Base-by-base conservation (phyloP, 108 stramenopile species). In the Seminavis robusta region DNA sequence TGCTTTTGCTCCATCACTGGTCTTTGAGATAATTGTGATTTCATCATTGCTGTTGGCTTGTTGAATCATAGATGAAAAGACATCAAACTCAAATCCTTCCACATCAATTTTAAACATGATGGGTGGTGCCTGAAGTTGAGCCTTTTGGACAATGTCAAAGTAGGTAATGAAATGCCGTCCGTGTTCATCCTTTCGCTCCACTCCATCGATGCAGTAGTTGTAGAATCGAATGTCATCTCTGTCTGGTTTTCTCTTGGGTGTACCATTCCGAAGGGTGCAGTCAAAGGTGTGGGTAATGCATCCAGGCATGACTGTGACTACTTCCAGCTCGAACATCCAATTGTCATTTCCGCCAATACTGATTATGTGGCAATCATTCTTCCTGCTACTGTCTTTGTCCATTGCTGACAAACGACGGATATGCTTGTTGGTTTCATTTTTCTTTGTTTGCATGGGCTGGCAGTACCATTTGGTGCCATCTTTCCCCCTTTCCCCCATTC, bases 1-100 rank as follows among this genome's bases (percentile, higher is more conserved):
- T n/a, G n/a, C n/a, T n/a, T n/a, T n/a, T n/a, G n/a, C n/a, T n/a
- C n/a, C n/a, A n/a, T n/a, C n/a, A n/a, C n/a, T n/a, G n/a, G n/a
- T n/a, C n/a, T n/a, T n/a, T n/a, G n/a, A n/a, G n/a, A n/a, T n/a
- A n/a, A n/a, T n/a, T n/a, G n/a, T n/a, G n/a, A n/a, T n/a, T n/a
- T n/a, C n/a, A n/a, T n/a, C n/a, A n/a, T n/a, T n/a, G n/a, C n/a
- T n/a, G n/a, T n/a, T n/a, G 17, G 44, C 10, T 26, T 8, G 3
- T 9, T 21, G 1, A 2, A 11, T 1, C 6, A 1, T 26, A 49
- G 11, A 13, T 32, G 9, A 8, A n/a, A 78, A 16, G 4, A 78
- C 69, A 11, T 65, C 57, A 48, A 48, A 70, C 34, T 76, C 74
- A 40, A 63, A 76, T 33, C 68, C 68, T 56, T 76, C 74, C 23